These are phyloP conservation scores for Rhododendron ovatum DNA, from an alignment of 148 eudicot species.

Conservation along the genomic window DNA sequence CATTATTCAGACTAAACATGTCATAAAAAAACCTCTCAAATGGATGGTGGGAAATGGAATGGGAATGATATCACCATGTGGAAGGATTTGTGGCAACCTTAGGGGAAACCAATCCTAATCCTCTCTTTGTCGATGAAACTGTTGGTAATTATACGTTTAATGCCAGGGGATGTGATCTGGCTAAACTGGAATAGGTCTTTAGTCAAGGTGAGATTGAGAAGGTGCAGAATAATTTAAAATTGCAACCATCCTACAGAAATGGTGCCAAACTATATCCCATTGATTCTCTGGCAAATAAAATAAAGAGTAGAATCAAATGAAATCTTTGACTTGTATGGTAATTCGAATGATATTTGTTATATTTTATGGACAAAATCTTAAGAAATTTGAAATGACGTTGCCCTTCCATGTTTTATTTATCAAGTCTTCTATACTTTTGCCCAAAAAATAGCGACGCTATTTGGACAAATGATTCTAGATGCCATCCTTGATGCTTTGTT, in stretches of 20 bases:
- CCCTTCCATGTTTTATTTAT: neutral
- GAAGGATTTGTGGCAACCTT: neutral
- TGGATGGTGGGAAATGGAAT: too few species aligned
- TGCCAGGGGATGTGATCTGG: neutral
- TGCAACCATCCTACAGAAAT: neutral
- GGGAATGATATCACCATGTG: too few species aligned
- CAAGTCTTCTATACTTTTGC: neutral
- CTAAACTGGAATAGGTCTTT: neutral
- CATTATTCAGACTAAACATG: too few species aligned
- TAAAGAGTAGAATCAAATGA: neutral
- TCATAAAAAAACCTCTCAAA: too few species aligned
- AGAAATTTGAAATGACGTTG: neutral
- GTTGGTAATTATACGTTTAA: neutral
- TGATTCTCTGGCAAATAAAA: neutral
- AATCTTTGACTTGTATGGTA: neutral
- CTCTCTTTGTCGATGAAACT: neutral
- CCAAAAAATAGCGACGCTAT: too few species aligned
- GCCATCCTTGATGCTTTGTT: neutral
- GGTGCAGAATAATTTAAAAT: neutral
- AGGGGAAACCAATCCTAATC: neutral
- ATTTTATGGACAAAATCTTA: neutral
- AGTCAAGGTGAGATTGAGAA: neutral
- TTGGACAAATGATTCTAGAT: neutral
- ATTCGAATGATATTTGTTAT: neutral
- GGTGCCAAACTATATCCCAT: neutral